These are phyloP conservation scores for Fagus crenata DNA, from an alignment of 306 rosid species.

Conservation along the genomic window DNA sequence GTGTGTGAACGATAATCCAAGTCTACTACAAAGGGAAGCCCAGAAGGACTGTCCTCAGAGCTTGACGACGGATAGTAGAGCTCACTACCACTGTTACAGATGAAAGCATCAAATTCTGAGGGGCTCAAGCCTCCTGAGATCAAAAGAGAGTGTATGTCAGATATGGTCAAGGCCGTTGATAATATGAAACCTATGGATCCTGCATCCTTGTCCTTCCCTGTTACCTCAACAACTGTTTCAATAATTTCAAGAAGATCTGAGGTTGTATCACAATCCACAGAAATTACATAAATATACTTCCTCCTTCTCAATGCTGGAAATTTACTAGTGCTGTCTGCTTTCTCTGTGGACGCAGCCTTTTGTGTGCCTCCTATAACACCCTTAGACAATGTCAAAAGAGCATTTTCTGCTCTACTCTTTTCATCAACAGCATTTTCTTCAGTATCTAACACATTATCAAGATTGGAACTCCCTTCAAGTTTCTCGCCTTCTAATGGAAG, in stretches of 20 bases:
- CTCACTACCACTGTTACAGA: constrained; percentile 56
- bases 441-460: constrained; percentile 35
- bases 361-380: constrained; percentile 22
- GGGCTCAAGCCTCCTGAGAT: constrained; percentile 42
- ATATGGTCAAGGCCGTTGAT: constrained; percentile 45
- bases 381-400: constrained; percentile 36
- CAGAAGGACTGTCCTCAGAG: constrained; percentile 44
- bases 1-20: constrained; percentile 50
- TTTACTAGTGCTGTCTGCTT: constrained; percentile 33
- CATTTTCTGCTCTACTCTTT: constrained; percentile 35
- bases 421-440: constrained; percentile 36
- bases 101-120: constrained; percentile 45
- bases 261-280: constrained; percentile 44
- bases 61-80: constrained; percentile 52
- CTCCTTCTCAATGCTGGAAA: constrained; percentile 45
- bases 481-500: constrained; percentile 52
- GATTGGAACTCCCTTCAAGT: constrained; percentile 26
- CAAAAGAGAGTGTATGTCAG: constrained; percentile 41
- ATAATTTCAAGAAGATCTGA: constrained; percentile 36
- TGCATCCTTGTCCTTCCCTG: constrained; percentile 37
- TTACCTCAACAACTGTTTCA: constrained; percentile 34
- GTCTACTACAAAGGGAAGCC: constrained; percentile 55
- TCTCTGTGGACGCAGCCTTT: constrained; percentile 31
- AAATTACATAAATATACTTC: constrained; percentile 37
- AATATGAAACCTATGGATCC: constrained; percentile 45